These are phyloP conservation scores for Pisolithus thermaeus DNA, from an alignment of 1,284 basidiomycete species.

Conservation along the genomic window DNA sequence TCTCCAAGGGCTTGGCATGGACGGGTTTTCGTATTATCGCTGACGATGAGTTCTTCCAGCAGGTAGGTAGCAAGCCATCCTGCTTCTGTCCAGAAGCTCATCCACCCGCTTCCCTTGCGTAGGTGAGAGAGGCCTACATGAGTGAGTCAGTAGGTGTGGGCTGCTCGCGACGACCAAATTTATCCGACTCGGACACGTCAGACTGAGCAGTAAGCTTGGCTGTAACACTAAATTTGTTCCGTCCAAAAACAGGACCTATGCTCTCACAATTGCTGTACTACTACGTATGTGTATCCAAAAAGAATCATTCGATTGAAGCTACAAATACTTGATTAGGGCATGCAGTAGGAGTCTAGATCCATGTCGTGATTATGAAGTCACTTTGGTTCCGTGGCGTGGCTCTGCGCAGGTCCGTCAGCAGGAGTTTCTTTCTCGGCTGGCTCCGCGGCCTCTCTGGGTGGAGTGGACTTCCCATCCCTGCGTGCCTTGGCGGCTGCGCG, in stretches of 20 bases:
- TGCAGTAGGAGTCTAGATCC: neutral
- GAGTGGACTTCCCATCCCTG: conserved; percentile 28
- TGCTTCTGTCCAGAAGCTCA: neutral
- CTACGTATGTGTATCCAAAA: conserved; percentile 4
- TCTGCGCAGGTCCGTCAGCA: conserved; percentile 8
- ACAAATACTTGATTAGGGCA: neutral
- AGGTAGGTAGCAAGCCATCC: conserved; percentile 35
- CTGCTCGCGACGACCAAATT: neutral
- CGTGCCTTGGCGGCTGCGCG: conserved; percentile 35
- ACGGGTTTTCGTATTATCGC: conserved; percentile 53
- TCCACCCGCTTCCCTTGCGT: neutral
- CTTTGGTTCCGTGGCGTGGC: conserved; percentile 8
- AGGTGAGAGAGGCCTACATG: conserved; percentile 32
- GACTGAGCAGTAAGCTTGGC: neutral
- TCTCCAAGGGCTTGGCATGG: conserved; percentile 57
- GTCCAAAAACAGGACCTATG: neutral
- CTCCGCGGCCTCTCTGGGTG: conserved; percentile 16
- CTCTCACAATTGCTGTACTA: neutral
- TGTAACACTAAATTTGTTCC: neutral
- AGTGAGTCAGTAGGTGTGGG: neutral
- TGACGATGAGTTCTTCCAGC: conserved; percentile 51
- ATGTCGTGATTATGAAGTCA: neutral
- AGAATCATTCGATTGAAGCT: neutral
- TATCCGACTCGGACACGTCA: neutral
- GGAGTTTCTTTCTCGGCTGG: conserved; percentile 9